Evolutionary conservation across 176 grass and related monocot genomes (phyloP).

Genomic region (Olyra latifolia): DNA sequence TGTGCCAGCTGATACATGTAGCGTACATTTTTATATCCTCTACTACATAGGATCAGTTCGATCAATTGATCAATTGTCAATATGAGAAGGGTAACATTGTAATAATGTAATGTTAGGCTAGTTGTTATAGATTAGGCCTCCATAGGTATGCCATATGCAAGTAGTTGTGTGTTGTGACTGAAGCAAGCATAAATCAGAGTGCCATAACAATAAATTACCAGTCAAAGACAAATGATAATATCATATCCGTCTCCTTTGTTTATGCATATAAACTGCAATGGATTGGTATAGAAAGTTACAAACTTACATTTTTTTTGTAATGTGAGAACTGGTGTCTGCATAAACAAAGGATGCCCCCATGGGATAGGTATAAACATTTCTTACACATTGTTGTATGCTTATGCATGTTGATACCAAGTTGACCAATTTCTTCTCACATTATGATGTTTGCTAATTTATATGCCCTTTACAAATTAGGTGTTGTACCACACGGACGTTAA

Average conservation of each 20-base stretch:
- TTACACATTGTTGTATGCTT: neutral
- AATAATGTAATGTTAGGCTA: neutral
- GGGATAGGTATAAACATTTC: neutral
- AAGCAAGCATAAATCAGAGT: neutral
- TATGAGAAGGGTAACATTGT: neutral
- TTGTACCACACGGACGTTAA: neutral
- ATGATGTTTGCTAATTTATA: neutral
- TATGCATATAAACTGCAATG: neutral
- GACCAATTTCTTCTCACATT: neutral
- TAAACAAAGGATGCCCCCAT: conserved; percentile 3
- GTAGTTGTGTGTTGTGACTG: neutral
- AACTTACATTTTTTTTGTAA: conserved; percentile 23
- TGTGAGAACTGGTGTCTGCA: conserved; percentile 5
- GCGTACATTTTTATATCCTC: neutral
- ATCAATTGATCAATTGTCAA: neutral
- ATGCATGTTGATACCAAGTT: conserved; percentile 9
- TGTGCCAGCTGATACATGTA: neutral
- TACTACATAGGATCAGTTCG: neutral
- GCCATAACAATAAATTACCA: conserved; percentile 18
- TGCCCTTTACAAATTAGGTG: neutral
- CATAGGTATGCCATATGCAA: conserved; percentile 3
- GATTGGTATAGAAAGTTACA: neutral
- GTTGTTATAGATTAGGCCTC: neutral
- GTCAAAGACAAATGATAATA: neutral
- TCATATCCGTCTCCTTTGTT: neutral